Conservation (phyloP, 495 filamentous ascomycete genomes). For the Penicillium verhagenii region DNA sequence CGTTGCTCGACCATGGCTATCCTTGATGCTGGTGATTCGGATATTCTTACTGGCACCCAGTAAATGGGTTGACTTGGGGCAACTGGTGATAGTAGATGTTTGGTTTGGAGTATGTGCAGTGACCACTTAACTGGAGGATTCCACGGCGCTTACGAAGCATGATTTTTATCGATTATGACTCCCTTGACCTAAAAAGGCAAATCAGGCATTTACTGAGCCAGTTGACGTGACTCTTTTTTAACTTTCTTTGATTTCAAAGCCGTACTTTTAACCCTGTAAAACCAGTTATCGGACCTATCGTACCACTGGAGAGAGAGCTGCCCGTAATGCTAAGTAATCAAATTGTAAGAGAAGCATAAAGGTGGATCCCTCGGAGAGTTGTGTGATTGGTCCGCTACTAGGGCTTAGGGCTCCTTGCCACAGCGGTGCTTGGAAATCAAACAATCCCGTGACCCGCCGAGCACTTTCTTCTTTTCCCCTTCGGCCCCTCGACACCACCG, state of each 20-base stretch:
- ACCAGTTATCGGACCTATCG: not conserved
- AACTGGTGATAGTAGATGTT: conserved; percentile 1
- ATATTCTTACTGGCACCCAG: conserved; percentile 66
- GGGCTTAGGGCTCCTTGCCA: conserved; percentile 51
- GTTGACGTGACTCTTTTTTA: conserved; percentile 8
- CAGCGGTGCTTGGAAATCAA: conserved; percentile 53
- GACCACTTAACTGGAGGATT: conserved; percentile 4
- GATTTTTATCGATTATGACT: conserved; percentile 10
- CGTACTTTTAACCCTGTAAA: not conserved
- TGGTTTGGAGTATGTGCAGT: conserved; percentile 10
- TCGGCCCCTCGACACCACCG: conserved; percentile 40
- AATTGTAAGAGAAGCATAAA: conserved; percentile 15
- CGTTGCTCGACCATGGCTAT: conserved; percentile 92
- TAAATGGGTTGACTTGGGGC: conserved; percentile 8
- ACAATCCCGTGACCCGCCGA: conserved; percentile 36
- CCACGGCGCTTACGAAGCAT: conserved; percentile 3
- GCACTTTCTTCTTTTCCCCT: conserved; percentile 37
- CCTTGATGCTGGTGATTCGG: conserved; percentile 96
- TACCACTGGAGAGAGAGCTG: not conserved
- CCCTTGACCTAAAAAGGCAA: conserved; percentile 7
- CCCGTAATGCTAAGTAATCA: conserved; percentile 2
- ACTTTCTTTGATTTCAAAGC: not conserved
- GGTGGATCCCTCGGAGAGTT: conserved; percentile 13
- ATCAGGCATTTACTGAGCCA: conserved; percentile 5
- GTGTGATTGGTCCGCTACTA: conserved; percentile 36